Conservation (phyloP, 495 filamentous ascomycete species). For the Penicillium cataractarum region DNA sequence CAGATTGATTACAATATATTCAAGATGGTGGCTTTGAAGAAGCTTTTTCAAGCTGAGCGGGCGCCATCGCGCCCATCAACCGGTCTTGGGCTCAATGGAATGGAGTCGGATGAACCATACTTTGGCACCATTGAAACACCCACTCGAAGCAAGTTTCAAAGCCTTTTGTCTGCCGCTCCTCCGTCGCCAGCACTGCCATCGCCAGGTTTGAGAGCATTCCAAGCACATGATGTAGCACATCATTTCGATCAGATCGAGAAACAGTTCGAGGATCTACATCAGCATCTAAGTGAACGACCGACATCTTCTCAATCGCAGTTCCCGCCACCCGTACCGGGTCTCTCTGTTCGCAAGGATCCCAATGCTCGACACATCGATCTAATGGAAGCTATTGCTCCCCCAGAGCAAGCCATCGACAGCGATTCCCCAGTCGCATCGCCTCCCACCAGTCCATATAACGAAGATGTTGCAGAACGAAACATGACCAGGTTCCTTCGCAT, state of each 20-base stretch:
- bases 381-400: slow-evolving; percentile 41
- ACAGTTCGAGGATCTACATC: slow-evolving; percentile 47
- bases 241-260: slow-evolving; percentile 46
- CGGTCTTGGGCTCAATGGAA: slow-evolving; percentile 12
- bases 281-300: slow-evolving; percentile 35
- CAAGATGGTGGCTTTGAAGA: slow-evolving; percentile 45
- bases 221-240: slow-evolving; percentile 31
- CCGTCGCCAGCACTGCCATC: slow-evolving; percentile 23
- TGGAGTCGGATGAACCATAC: slow-evolving; percentile 11
- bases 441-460: slow-evolving; percentile 47
- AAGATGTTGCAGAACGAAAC: slow-evolving; percentile 53
- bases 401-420: slow-evolving; percentile 33
- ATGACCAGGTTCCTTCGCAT: slow-evolving; percentile 45
- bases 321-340: slow-evolving; percentile 22
- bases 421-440: slow-evolving; percentile 27
- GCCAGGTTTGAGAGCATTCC: slow-evolving; percentile 19
- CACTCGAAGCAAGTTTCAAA: slow-evolving; percentile 16
- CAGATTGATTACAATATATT: neutral
- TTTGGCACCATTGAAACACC: slow-evolving; percentile 9
- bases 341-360: slow-evolving; percentile 11
- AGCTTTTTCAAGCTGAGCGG: slow-evolving; percentile 42
- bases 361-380: slow-evolving; percentile 47
- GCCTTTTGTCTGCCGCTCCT: slow-evolving; percentile 13
- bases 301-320: slow-evolving; percentile 32
- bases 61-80: slow-evolving; percentile 18